Evolutionary conservation across 441 rosid genomes (phyloP).

Genomic region (Erodium moschatum): DNA sequence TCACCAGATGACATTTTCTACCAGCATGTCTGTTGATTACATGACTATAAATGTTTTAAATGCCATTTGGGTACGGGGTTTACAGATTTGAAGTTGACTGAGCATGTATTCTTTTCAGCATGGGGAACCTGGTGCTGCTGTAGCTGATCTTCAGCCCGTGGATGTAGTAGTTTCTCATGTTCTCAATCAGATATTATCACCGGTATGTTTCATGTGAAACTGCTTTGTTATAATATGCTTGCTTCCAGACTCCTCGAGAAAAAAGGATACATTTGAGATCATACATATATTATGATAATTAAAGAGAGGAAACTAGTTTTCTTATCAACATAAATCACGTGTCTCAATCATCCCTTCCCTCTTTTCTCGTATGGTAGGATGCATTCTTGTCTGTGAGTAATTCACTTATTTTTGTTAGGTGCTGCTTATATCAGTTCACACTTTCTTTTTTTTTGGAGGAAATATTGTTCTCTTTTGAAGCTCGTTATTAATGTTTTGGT

Average conservation of each 20-base stretch:
- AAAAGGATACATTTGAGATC: neutral
- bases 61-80: conserved; percentile 16
- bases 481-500: neutral
- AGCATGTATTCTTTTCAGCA: conserved; percentile 42
- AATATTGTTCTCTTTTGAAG: neutral
- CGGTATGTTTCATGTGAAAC: conserved; percentile 36
- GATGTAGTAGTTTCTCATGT: conserved; percentile 85
- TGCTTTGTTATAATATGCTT: conserved; percentile 7
- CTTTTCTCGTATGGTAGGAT: neutral
- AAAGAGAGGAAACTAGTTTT: neutral
- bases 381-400: neutral
- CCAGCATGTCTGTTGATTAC: neutral
- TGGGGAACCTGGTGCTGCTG: conserved; percentile 96
- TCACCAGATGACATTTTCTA: too few relatives aligned
- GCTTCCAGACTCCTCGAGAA: neutral
- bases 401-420: neutral
- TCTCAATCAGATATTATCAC: conserved; percentile 72
- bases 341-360: neutral
- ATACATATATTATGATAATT: neutral
- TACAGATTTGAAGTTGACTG: conserved; percentile 15
- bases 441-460: conserved; percentile 12
- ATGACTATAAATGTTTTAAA: neutral
- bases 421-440: neutral
- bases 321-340: neutral
- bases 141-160: conserved; percentile 85